Evolutionary conservation across 805 yeast species (phyloP), one percentile per base, ranked within the genome.

Genomic region (Saturnispora hagleri): DNA sequence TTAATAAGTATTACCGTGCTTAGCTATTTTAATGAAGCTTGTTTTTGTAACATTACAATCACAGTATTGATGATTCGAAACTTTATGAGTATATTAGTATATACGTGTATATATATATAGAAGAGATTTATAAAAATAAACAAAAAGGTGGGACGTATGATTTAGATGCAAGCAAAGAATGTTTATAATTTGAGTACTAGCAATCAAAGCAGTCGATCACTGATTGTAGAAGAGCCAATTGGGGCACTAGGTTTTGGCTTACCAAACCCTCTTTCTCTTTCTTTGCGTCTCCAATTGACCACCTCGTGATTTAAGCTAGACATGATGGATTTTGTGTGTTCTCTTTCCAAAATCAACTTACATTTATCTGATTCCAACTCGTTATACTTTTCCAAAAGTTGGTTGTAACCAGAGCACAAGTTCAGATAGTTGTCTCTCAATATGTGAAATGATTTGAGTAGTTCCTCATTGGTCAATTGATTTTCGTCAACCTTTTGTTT

Each of bases 321-420:
- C 45, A 63, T 51, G 33, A 61, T 53, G 12, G 58, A 54, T 43
- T 62, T 63, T 51, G 62, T 50, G 34, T 63, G 62, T 43, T 54
- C 58, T 47, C 65, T 61, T 49, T 63, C 60, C 10, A 56, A 49
- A 22, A 51, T 52, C 36, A 59, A 41, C 26, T 55, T 55, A 13
- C 52, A 51, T 51, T 56, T 61, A 45, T 62, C 65, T 36, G 57
- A 54, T 50, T 61, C 61, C 15, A 58, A 52, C 27, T 57, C 61
- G 41, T 53, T 53, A 12, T 27, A 40, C 20, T 27, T 46, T 5
- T 34, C 41, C 15, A 17, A 17, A 27, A 52, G 34, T 12, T 9
- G 22, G 24, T 51, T 47, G 17, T 50, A 52, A 6, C 51, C 52
- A 17, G 41, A 13, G 26, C 51, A 48, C 12, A 48, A 28, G 17